phyloP scores from a whole-genome alignment of 495 filamentous ascomycete species.

The Penicillium chermesinum region DNA sequence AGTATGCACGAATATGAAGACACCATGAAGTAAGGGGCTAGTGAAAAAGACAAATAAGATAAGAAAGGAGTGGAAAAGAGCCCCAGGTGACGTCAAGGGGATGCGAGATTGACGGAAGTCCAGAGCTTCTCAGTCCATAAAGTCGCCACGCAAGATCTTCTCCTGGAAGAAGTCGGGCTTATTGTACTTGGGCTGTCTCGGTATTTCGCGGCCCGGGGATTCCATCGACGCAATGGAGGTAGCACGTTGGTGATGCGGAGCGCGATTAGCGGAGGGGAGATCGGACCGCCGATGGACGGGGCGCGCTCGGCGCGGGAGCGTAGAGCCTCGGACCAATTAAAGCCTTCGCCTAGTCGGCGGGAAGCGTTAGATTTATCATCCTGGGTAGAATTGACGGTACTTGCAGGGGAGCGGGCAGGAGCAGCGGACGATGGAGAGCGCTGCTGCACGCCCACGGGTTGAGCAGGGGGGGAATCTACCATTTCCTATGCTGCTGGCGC shows the following conservation, averaged over 20 bases:
- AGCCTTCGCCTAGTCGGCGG: slow-evolving; percentile 73
- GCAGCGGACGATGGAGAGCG: slow-evolving; percentile 20
- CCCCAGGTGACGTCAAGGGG: neutral
- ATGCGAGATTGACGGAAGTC: neutral
- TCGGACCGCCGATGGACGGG: slow-evolving; percentile 53
- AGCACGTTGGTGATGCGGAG: slow-evolving; percentile 41
- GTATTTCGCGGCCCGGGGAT: slow-evolving; percentile 62
- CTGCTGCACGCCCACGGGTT: slow-evolving; percentile 19
- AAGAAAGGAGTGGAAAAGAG: neutral
- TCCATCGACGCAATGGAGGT: slow-evolving; percentile 67
- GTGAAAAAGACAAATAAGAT: neutral
- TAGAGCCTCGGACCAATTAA: slow-evolving; percentile 93
- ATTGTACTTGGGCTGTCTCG: slow-evolving; percentile 57
- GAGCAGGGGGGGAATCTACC: slow-evolving; percentile 40
- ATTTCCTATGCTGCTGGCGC: slow-evolving; percentile 44
- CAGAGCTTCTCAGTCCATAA: slow-evolving; percentile 74
- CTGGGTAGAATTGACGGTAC: slow-evolving; percentile 33
- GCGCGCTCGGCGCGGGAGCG: slow-evolving; percentile 81
- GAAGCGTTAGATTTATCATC: slow-evolving; percentile 45
- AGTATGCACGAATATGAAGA: neutral
- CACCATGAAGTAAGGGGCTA: neutral
- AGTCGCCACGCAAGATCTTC: slow-evolving; percentile 93
- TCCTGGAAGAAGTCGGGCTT: slow-evolving; percentile 92
- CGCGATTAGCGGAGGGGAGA: slow-evolving; percentile 27
- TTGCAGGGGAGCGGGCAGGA: slow-evolving; percentile 33